Evolutionary conservation across 805 yeast genomes (phyloP).

Genomic region (Candida boleticola): DNA sequence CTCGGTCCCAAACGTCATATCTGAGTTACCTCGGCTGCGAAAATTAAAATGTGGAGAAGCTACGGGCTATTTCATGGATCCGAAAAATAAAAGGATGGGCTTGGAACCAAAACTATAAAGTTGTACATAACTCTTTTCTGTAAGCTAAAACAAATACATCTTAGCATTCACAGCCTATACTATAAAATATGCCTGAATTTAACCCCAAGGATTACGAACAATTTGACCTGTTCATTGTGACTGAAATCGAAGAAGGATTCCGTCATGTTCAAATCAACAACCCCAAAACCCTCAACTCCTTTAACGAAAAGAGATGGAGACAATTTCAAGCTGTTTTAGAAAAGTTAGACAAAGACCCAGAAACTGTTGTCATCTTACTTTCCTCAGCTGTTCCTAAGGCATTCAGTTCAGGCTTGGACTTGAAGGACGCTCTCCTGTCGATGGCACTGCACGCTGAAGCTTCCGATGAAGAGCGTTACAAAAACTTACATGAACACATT

Average conservation of each 20-base stretch:
- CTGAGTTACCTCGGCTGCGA: no score
- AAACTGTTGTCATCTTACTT: slow-evolving; percentile 51
- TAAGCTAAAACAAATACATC: no score
- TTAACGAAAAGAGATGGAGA: slow-evolving; percentile 53
- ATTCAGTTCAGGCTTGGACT: slow-evolving; percentile 66
- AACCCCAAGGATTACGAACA: slow-evolving; percentile 17
- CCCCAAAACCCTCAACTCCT: slow-evolving; percentile 59
- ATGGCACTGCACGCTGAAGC: slow-evolving; percentile 5
- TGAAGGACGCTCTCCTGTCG: slow-evolving; percentile 32
- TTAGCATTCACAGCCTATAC: neutral
- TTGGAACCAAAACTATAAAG: no score
- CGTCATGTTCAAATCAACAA: slow-evolving; percentile 61
- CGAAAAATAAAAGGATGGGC: no score
- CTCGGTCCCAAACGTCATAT: no score
- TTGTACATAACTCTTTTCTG: no score
- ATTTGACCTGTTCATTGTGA: slow-evolving; percentile 35
- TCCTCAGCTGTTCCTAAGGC: slow-evolving; percentile 55
- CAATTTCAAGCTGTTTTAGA: slow-evolving; percentile 52
- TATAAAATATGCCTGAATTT: slow-evolving; percentile 14
- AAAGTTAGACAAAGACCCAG: slow-evolving; percentile 41
- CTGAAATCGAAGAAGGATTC: slow-evolving; percentile 45
- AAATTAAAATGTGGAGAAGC: no score
- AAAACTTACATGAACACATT: slow-evolving; percentile 35
- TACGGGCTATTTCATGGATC: no score
- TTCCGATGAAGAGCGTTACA: slow-evolving; percentile 19